A percentile compares a stretch with the other conserved stretches of the same genome.
phyloP scores from a whole-genome alignment of 768 basidiomycete species.

The Pleurotus djamor region DNA sequence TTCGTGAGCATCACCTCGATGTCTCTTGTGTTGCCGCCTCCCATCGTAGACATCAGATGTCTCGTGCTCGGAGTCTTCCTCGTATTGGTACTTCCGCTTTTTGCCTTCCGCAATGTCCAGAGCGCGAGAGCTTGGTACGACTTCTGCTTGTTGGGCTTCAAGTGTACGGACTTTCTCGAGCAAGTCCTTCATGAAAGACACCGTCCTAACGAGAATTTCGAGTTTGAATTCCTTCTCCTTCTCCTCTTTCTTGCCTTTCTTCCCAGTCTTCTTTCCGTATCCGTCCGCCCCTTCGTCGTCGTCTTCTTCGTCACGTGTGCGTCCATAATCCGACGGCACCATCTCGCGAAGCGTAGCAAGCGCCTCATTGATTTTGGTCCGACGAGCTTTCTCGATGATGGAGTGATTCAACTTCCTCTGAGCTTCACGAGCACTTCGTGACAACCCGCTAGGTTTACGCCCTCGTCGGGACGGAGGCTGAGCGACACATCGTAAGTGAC shows the following conservation, averaged over 20 bases:
- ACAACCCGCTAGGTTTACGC: conserved; percentile 70
- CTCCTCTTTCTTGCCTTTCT: conserved; percentile 40
- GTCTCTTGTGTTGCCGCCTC: neutral
- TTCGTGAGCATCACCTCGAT: neutral
- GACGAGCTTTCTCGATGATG: conserved; percentile 89
- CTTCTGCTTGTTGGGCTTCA: conserved; percentile 19
- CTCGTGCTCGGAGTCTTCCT: neutral
- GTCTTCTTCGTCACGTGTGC: conserved; percentile 12
- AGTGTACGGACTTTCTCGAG: conserved; percentile 46
- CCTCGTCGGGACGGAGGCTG: conserved; percentile 43
- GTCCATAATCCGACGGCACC: conserved; percentile 61
- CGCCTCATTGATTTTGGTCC: conserved; percentile 96
- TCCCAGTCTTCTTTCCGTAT: conserved; percentile 28
- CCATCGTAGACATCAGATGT: neutral
- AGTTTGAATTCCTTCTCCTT: conserved; percentile 91
- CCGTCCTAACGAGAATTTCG: conserved; percentile 84
- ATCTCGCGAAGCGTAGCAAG: conserved; percentile 73
- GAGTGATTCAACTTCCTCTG: conserved; percentile 93
- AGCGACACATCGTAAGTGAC: conserved; percentile 8
- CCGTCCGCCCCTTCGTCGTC: conserved; percentile 32
- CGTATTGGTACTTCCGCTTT: conserved; percentile 14
- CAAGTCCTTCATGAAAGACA: conserved; percentile 74
- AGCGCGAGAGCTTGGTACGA: no score
- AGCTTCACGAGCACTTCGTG: conserved; percentile 77
- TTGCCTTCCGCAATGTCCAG: neutral